Conservation (phyloP, 495 filamentous ascomycete species). For the Terfezia claveryi region DNA sequence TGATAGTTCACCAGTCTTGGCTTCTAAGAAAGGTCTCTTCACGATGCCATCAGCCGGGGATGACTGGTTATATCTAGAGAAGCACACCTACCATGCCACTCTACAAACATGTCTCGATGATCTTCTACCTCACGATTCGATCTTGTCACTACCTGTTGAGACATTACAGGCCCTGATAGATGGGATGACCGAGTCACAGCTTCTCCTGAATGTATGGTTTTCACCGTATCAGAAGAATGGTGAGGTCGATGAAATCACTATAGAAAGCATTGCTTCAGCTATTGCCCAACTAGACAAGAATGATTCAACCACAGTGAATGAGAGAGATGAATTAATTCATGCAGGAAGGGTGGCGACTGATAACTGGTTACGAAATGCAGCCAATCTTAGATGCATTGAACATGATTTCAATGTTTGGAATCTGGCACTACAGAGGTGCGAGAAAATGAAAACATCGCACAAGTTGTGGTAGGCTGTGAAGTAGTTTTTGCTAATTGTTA, state of each 20-base stretch:
- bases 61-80: neutral
- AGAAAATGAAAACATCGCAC: neutral
- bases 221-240: neutral
- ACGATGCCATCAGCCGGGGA: neutral
- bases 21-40: neutral
- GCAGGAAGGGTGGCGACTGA: neutral
- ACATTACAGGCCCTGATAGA: neutral
- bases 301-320: neutral
- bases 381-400: neutral
- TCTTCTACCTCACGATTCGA: neutral
- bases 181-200: neutral
- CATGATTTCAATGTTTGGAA: neutral
- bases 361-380: neutral
- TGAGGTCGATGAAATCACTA: neutral
- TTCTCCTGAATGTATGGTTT: neutral
- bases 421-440: neutral
- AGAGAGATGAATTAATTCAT: neutral
- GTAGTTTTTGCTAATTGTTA: too few relatives aligned
- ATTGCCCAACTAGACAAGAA: neutral
- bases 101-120: neutral
- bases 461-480: too few relatives aligned
- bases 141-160: neutral
- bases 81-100: neutral
- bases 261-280: neutral
- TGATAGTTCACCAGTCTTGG: neutral